These are phyloP conservation scores for Kalmusia sp. DNA, from an alignment of 2,329 filamentous ascomycete species.

Conservation along the genomic window DNA sequence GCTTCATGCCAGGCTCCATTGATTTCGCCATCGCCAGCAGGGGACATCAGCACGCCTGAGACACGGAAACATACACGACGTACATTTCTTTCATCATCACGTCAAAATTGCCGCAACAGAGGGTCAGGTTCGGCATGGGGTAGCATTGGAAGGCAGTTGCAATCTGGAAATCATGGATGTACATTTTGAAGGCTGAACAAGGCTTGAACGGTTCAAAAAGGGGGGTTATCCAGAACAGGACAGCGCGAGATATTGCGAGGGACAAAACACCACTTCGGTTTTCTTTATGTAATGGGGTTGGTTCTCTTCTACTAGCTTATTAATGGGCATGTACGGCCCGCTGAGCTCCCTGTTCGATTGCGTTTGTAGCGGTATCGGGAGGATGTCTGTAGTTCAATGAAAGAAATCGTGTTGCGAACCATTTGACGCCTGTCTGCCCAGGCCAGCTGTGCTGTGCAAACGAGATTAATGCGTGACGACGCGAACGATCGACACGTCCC, in stretches of 20 bases:
- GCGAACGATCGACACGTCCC: not conserved
- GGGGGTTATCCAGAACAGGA: not conserved
- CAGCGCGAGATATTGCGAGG: not conserved
- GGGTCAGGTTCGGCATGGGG: not conserved
- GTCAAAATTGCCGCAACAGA: not conserved
- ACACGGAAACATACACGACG: not conserved
- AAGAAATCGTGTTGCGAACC: no score
- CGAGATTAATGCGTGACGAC: no score
- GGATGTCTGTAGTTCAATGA: conserved; percentile 20
- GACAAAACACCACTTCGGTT: conserved; percentile 5
- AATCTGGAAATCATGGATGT: conserved; percentile 3
- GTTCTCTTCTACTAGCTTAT: conserved; percentile 11
- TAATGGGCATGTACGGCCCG: conserved; percentile 2
- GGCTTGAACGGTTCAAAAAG: not conserved
- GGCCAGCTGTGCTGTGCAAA: no score
- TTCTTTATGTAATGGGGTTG: not conserved
- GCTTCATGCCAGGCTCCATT: not conserved
- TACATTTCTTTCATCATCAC: conserved; percentile 2
- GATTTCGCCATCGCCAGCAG: conserved; percentile 1
- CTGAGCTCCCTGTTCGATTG: conserved; percentile 11
- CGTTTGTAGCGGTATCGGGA: conserved; percentile 8
- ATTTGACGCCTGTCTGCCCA: no score
- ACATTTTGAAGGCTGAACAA: conserved; percentile 3
- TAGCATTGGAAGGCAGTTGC: not conserved
- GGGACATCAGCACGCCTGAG: not conserved